Evolutionary conservation across 1,139 yeast genomes (phyloP), one percentile per base, ranked within the genome.

Genomic region (Lodderomyces parapsilosis): DNA sequence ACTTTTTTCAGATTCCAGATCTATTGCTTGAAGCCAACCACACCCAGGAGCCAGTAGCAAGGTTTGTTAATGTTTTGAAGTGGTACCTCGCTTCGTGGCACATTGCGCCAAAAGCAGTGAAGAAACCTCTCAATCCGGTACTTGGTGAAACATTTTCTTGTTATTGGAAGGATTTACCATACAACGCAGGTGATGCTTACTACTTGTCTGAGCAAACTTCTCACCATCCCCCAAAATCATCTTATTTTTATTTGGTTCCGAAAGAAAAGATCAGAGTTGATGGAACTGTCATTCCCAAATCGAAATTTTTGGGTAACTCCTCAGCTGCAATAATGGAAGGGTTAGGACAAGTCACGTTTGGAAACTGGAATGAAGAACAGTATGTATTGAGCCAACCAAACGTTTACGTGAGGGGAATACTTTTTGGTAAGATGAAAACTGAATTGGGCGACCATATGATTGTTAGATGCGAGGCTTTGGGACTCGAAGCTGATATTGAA

Each of bases 321-420:
- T 91, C 97, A 0, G 99, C 98, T 14, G 96, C 96, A 2, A 81
- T 93, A 60, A 93, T 93, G 99, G 96, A 91, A 54, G 99, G 99
- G 15, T 63, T 78, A 50, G 94, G 88, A 0, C 82, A 78, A 44
- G 68, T 93, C 15, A 80, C 87, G 34, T 78, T 93, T 46, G 75
- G 85, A 36, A 83, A 87, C 51, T 66, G 76, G n/a, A 63, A 65
- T 27, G 79, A 79, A 49, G 94, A 86, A 58, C 70, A 74, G 41
- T 93, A 90, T 62, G 78, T 82, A 11, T 73, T 93, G 63, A 85
- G 89, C 23, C 99, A 93, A 62, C 99, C 99, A 44, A 93, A 93
- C 61, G 83, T 93, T 67, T 93, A 93, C 56, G 96, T 95, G n/a
- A 75, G 99, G 54, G 97, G 96, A 40, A 87, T 93, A 39, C 66